Base-by-base conservation (phyloP, 2,329 filamentous ascomycete species). In the Trichoderma cornu-damae region DNA sequence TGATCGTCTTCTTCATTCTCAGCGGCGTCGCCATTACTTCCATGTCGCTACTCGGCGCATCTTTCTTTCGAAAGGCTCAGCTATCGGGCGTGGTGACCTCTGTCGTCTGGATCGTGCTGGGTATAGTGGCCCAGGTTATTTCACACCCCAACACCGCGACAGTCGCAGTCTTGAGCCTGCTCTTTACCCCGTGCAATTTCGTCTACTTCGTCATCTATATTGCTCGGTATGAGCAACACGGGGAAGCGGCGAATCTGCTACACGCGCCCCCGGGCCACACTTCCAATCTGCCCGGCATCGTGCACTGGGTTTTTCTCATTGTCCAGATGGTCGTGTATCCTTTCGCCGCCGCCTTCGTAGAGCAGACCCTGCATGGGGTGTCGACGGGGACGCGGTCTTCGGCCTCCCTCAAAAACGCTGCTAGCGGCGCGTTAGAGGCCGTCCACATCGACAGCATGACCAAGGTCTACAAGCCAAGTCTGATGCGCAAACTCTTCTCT, bases 151-250 rank as follows among this genome's bases (percentile, higher is more conserved):
- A 72, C 11, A 87, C 84, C 0, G 83, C 74, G 2, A 79, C 83
- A 1, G 86, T 90, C 3, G 78, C 80, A 2, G 75, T 89, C 6
- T 76, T 93, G 4, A 84, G 84, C 63, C 68, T 94, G n/a, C 72
- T 95, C 0, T 95, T 95, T 66, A 83, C 88, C 2, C 87, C 90
- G 0, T 91, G 90, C 77, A 93, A 90, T 66, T 93, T 89, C 67
- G 85, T 90, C 22, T 89, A 85, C 68, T 91, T 90, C 68, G 78
- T 84, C 61, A 82, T 88, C 30, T 83, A 84, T 63, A 78, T 89
- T 65, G 88, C 89, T 6, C 82, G 88, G 49, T 93, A 80, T 70
- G 87, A 95, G 70, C 75, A 78, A 58, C 70, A 86, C 58, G 76
- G 82, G 18, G 64, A 77, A 44, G 74, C 80, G 0, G 79, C 85